phyloP scores from a whole-genome alignment of 805 yeast species.

The Ogataea ramenticola region DNA sequence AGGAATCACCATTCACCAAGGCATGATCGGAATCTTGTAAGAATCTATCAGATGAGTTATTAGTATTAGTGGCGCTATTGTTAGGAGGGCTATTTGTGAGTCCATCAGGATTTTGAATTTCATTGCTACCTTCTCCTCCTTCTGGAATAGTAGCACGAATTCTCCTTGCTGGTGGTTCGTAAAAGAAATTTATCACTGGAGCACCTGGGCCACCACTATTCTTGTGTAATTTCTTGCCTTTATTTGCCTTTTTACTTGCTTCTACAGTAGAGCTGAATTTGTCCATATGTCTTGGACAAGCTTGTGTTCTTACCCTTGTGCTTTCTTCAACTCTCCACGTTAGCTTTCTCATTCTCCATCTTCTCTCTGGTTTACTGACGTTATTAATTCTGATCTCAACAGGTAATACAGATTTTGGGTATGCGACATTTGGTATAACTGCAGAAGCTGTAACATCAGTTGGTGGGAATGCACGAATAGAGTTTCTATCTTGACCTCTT shows the following conservation, averaged over 20 bases:
- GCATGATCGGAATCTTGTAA: not conserved
- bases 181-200: conserved; percentile 19
- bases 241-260: conserved; percentile 24
- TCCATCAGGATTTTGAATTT: not conserved
- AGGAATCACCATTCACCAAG: not conserved
- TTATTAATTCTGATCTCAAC: conserved; percentile 79
- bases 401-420: conserved; percentile 82
- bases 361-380: conserved; percentile 44
- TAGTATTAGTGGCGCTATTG: not conserved
- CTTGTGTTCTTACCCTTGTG: conserved; percentile 49
- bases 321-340: conserved; percentile 86
- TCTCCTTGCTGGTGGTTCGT: conserved; percentile 18
- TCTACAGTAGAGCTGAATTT: conserved; percentile 43
- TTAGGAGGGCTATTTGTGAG: not conserved
- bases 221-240: conserved; percentile 17
- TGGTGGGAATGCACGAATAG: conserved; percentile 91
- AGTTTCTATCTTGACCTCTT: conserved; percentile 77
- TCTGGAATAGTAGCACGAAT: not conserved
- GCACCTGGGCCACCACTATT: conserved; percentile 22
- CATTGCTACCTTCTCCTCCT: not conserved
- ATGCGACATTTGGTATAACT: conserved; percentile 78
- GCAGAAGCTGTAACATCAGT: conserved; percentile 86
- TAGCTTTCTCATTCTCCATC: conserved; percentile 92
- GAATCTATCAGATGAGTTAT: not conserved
- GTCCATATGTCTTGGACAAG: conserved; percentile 51